Conservation (phyloP, 2,329 filamentous ascomycete genomes). For the Alternaria sp. region DNA sequence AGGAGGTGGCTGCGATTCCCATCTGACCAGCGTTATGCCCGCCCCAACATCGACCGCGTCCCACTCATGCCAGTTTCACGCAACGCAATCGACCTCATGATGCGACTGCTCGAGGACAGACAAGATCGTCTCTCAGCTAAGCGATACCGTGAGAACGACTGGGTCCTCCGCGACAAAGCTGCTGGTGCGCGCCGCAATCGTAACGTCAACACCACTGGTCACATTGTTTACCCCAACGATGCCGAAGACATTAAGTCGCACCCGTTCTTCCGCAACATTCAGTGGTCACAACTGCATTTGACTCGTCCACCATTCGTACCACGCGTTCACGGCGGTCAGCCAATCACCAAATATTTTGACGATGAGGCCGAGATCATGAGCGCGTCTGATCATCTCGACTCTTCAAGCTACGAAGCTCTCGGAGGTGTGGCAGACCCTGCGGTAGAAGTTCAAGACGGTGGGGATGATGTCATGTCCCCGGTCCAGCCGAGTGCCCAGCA, state of each 20-base stretch:
- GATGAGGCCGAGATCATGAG: constrained; percentile 72
- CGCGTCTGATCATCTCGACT: constrained; percentile 44
- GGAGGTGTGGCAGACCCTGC: background rate
- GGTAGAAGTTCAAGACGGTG: background rate
- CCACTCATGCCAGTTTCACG: constrained; percentile 63
- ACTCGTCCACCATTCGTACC: constrained; percentile 81
- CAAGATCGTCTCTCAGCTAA: constrained; percentile 77
- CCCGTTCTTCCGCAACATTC: constrained; percentile 80
- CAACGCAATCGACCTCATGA: constrained; percentile 79
- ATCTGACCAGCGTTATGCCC: constrained; percentile 57
- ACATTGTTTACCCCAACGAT: constrained; percentile 81
- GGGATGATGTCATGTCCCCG: background rate
- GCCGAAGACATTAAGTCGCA: constrained; percentile 90
- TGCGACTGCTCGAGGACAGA: constrained; percentile 74
- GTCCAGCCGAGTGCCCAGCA: background rate
- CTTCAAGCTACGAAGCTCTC: constrained; percentile 38
- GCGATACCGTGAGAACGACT: constrained; percentile 74
- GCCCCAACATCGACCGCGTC: constrained; percentile 56
- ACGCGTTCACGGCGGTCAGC: constrained; percentile 61
- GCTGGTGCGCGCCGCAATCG: constrained; percentile 31
- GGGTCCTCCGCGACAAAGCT: constrained; percentile 33
- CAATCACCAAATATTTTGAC: constrained; percentile 84
- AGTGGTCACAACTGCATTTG: constrained; percentile 77
- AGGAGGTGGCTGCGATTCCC: constrained; percentile 75
- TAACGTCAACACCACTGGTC: constrained; percentile 51